Base-by-base conservation (phyloP, 2,329 filamentous ascomycete genomes). In the Apiospora sp. region DNA sequence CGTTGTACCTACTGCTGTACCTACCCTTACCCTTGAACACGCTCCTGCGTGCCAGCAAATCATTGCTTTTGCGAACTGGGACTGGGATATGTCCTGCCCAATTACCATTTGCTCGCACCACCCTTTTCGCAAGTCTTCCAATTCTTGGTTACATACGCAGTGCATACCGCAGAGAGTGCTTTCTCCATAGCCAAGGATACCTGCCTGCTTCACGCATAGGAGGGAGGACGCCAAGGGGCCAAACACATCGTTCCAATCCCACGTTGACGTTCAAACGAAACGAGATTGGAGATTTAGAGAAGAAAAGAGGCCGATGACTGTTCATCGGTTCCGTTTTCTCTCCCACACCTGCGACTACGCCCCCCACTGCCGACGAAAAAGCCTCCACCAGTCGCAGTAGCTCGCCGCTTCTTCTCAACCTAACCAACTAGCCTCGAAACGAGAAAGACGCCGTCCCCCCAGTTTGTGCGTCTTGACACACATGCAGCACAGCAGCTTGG, bases 21-120 rank as follows among this genome's bases (percentile, higher is more conserved):
- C 58, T 64, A 64, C 58, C 58, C 58, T 64, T 37, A 41, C 58
- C 58, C 58, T 61, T 51, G 30, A 43, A 64, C 54, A 51, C 30
- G 67, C 70, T 58, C 34, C 71, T 71, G 48, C 72, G 67, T 73
- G 72, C 72, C 71, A 72, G 49, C 71, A 69, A 51, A 72, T 72
- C 64, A 61, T 69, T 72, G 71, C 71, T 61, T 69, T 54, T 70
- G 68, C 58, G 58, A 24, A 41, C 58, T 64, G 58, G 58, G 58
- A 64, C 58, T 64, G 58, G 58, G 58, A 41, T 41, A 64, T 64
- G 22, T 64, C 34, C n/a, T 64, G 58, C 58, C 34, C 58, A 41
- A 41, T 41, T 37, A 41, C 34, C 58, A 64, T 41, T 64, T 64
- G 34, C 58, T 64, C 34, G 34, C 58, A 64, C 58, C 58, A 64